These are phyloP conservation scores for Fusarium albidum DNA, from an alignment of 2,329 filamentous ascomycete species.

Conservation along the genomic window DNA sequence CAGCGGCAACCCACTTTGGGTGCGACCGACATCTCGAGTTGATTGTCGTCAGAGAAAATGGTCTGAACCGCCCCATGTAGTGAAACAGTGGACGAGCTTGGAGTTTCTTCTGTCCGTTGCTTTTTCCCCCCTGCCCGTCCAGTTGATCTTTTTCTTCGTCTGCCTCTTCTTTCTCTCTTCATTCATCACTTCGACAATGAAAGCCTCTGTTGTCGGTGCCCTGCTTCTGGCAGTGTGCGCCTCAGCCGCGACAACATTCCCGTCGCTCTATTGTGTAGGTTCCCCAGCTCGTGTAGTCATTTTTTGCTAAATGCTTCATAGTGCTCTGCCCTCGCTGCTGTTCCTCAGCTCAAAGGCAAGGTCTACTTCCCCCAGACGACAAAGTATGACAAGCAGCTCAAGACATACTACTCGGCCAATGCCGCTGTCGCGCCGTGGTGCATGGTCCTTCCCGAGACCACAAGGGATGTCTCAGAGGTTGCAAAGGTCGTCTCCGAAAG, in stretches of 20 bases:
- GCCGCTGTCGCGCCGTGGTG: slow-evolving; percentile 42
- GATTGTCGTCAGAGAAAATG: too few species aligned
- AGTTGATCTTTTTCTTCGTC: slow-evolving; percentile 1
- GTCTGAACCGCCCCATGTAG: too few species aligned
- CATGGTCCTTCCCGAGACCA: slow-evolving; percentile 39
- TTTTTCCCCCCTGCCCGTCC: not conserved
- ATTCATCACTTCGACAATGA: slow-evolving; percentile 5
- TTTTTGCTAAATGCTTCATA: slow-evolving; percentile 6
- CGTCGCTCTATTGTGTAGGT: slow-evolving; percentile 13
- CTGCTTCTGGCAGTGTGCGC: slow-evolving; percentile 1
- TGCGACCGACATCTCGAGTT: too few species aligned
- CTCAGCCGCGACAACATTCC: not conserved
- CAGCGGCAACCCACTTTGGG: too few species aligned
- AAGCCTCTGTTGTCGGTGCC: not conserved
- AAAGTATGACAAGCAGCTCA: slow-evolving; percentile 34
- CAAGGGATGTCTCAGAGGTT: slow-evolving; percentile 37
- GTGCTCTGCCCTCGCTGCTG: slow-evolving; percentile 35
- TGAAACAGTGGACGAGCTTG: too few species aligned
- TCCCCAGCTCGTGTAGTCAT: too few species aligned
- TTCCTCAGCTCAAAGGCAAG: slow-evolving; percentile 34
- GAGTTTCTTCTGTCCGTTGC: not conserved
- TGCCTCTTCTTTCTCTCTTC: not conserved
- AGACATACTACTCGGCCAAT: slow-evolving; percentile 44
- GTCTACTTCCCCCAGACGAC: slow-evolving; percentile 29
- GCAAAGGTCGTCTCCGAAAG: slow-evolving; percentile 29